phyloP scores from a whole-genome alignment of 768 basidiomycete genomes.

The Amanita pallidorosea region DNA sequence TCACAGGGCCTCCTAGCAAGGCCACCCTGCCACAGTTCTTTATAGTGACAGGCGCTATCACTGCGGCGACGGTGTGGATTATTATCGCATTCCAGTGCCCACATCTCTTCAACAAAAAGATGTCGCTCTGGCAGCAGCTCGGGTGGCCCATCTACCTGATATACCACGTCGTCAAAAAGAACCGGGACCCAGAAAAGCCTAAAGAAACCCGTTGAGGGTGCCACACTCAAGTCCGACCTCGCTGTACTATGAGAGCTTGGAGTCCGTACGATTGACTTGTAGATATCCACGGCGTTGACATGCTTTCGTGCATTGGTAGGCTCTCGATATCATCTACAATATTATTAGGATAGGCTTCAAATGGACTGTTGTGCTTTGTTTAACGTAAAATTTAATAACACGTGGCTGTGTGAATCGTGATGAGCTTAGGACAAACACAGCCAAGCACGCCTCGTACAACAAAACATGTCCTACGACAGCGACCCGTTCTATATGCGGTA shows the following conservation, averaged over 20 bases:
- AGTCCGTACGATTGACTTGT: too few relatives aligned
- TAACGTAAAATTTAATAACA: too few relatives aligned
- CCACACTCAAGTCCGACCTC: background rate
- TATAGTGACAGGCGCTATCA: constrained; percentile 33
- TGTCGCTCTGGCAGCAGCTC: constrained; percentile 19
- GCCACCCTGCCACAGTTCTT: constrained; percentile 33
- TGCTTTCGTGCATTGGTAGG: too few relatives aligned
- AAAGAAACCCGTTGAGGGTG: background rate
- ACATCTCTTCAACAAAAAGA: constrained; percentile 19
- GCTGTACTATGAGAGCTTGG: too few relatives aligned
- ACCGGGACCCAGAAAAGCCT: background rate
- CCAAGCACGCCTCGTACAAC: constrained; percentile 8
- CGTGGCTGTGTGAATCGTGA: constrained; percentile 2
- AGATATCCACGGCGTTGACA: too few relatives aligned
- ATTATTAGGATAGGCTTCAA: too few relatives aligned
- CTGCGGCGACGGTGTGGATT: constrained; percentile 42
- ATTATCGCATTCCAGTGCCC: constrained; percentile 43
- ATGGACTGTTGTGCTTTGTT: too few relatives aligned
- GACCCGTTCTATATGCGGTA: constrained; percentile 80
- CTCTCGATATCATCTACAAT: too few relatives aligned
- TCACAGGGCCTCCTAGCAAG: constrained; percentile 19
- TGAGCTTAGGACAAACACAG: background rate
- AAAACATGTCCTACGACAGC: constrained; percentile 42
- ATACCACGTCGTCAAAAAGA: background rate
- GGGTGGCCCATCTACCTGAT: constrained; percentile 23